Evolutionary conservation across 2,329 filamentous ascomycete species (phyloP), one percentile per base, ranked within the genome.

Genomic region (Fonsecaea erecta): DNA sequence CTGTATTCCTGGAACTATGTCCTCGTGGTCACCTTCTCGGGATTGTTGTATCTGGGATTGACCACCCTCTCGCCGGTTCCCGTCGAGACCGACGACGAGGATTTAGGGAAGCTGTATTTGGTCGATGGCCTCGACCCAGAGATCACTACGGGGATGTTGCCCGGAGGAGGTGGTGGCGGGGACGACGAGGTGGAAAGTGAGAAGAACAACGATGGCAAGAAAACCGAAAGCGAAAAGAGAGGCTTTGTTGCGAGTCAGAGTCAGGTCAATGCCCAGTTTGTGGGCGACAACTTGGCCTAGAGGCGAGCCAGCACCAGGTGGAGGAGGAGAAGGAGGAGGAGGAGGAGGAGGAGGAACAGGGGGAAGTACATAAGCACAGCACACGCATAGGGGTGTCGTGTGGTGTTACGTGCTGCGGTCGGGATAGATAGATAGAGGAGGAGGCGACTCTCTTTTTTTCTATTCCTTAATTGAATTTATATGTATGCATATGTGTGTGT

Each of bases 1-100:
- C 77, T 88, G 3, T 90, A 89, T 72, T 81, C 83, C 28, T 88
- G 90, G 72, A 86, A 88, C n/a, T 90, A 65, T 21, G 58, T 61
- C 24, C 57, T 65, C 11, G 63, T 65, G 11, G 63, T 65, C 9
- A 46, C 35, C 18, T 65, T 65, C n/a, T 61, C 59, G 30, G 59
- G 34, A 2, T 26, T 61, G 16, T 28, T 61, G 34, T 61, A 61
- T 18, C 30, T 54, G 21, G 26, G 28, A 34, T 35, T 46, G 24
- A 61, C 59, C 4, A 53, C 48, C 26, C 18, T 43, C n/a, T 54
- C 34, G 16, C 59, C 59, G n/a, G 18, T 61, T 9, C 51, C 59
- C 1, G 59, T 61, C 51, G 24, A n/a, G 35, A 61, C 59, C 11
- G 35, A 61, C 2, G 59, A 61, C n/a, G 59, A 60, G 24, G 59